phyloP scores from a whole-genome alignment of 371 early-diverging fungal species.

The Rhizopus sp. region DNA sequence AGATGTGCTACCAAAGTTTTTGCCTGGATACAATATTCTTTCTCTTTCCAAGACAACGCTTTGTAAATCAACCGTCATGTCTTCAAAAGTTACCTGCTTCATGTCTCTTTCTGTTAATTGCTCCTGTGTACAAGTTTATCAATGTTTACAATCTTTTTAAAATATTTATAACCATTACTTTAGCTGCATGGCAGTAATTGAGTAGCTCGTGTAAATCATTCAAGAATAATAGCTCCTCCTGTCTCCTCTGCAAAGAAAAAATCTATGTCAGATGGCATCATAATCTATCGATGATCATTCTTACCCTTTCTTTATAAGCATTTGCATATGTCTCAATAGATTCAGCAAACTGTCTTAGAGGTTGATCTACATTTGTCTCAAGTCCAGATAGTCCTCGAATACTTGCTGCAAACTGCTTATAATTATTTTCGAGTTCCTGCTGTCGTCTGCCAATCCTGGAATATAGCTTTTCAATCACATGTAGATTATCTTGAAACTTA shows the following conservation, averaged over 20 bases:
- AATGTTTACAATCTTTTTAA: neutral
- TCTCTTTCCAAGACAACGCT: conserved; percentile 65
- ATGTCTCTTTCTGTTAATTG: conserved; percentile 83
- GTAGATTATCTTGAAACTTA: conserved; percentile 83
- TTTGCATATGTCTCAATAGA: conserved; percentile 67
- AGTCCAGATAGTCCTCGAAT: conserved; percentile 76
- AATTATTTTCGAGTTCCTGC: conserved; percentile 74
- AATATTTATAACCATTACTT: conserved; percentile 49
- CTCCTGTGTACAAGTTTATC: conserved; percentile 47
- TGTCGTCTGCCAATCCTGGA: conserved; percentile 77
- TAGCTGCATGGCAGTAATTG: conserved; percentile 83
- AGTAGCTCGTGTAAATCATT: conserved; percentile 85
- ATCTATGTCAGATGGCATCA: neutral
- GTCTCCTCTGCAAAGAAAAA: conserved; percentile 22
- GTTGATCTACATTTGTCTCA: conserved; percentile 81
- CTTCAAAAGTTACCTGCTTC: conserved; percentile 93
- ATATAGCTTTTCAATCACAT: conserved; percentile 75
- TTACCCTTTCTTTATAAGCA: conserved; percentile 71
- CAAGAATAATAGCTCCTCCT: conserved; percentile 78
- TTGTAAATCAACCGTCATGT: conserved; percentile 73
- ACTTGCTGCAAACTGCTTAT: conserved; percentile 74
- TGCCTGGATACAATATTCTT: conserved; percentile 54
- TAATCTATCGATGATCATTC: neutral
- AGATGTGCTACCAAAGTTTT: conserved; percentile 40
- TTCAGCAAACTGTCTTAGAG: conserved; percentile 75